Base-by-base conservation (phyloP, 2,329 filamentous ascomycete genomes). In the Talaromyces albobiverticillius region DNA sequence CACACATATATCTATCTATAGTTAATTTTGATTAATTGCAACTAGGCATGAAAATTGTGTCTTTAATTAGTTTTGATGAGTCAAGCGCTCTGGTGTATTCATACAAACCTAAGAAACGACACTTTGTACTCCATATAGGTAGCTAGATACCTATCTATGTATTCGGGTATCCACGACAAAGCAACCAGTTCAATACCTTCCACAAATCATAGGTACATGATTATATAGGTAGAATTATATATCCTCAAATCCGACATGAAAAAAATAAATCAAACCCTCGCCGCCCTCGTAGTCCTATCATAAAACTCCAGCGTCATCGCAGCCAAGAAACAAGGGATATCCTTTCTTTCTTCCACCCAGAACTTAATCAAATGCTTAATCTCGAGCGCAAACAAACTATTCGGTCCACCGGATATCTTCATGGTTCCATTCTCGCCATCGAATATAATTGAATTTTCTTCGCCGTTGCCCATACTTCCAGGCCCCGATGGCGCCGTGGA, bases 351-450 rank as follows among this genome's bases (percentile, higher is more conserved):
- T 65, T 95, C 84, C 1, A 97, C 93, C 93, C 94, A 99, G 71
- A 96, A 97, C 60, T 90, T 87, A 65, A 96, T 93, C 69, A 92
- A 83, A 65, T 90, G 88, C 60, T 82, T 82, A 59, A 99, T 96
- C 71, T 91, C 87, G 53, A 83, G 76, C 1, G 92, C 94, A 72
- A 99, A 99, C 11, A 84, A 80, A 67, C 90, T 95, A 66, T 89
- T 83, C 1, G 91, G 89, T 0, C 94, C 94, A 1, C 94, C 94
- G 31, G 87, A 89, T 54, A 99, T 89, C 79, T 99, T 99, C 94
- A 99, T 99, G 1, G 92, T 96, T 7, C 93, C 94, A 55, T 88
- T 86, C 74, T 96, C 91, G 49, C 91, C 91, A 71, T 96, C 91
- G 69, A 96, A 96, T 0, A 96, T 84, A 43, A 85, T 85, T 4